Evolutionary conservation across 768 basidiomycete genomes (phyloP).

Genomic region (Leccinum subgranulosum): DNA sequence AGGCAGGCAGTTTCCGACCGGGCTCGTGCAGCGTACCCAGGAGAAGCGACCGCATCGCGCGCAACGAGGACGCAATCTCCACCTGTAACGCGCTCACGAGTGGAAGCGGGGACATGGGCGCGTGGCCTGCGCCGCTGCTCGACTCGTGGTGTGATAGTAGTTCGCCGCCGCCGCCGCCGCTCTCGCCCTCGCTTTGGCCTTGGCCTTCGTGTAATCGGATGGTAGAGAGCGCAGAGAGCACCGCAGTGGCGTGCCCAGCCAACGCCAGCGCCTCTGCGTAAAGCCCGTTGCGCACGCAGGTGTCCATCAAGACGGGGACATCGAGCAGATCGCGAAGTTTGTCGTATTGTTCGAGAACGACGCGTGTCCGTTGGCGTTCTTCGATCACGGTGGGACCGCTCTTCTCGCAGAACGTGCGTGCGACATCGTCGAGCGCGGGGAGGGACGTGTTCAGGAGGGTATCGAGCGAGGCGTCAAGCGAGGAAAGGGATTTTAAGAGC

Average conservation of each 20-base stretch:
- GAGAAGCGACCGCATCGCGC: conserved; percentile 71
- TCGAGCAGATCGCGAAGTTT: conserved; percentile 91
- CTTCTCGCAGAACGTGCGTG: conserved; percentile 66
- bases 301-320: conserved; percentile 86
- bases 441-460: conserved; percentile 63
- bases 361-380: conserved; percentile 69
- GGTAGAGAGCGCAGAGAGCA: conserved; percentile 39
- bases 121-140: conserved; percentile 32
- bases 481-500: conserved; percentile 66
- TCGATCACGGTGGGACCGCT: conserved; percentile 68
- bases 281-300: conserved; percentile 89
- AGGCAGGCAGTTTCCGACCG: conserved; percentile 76
- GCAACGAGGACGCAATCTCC: conserved; percentile 64
- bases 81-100: conserved; percentile 51
- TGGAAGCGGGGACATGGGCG: conserved; percentile 14
- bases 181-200: background rate
- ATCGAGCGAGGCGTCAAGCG: conserved; percentile 72
- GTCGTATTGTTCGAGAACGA: conserved; percentile 93
- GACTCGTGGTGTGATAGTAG: conserved; percentile 34
- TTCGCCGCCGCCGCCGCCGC: conserved; percentile 15
- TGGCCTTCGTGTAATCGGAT: conserved; percentile 30
- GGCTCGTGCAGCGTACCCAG: conserved; percentile 78
- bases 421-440: conserved; percentile 72
- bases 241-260: conserved; percentile 61
- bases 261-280: conserved; percentile 91